Percentiles rank a stretch among this genome's conserved stretches.
phyloP scores from a whole-genome alignment of 257 asterid species.

The Solanum virginianum region DNA sequence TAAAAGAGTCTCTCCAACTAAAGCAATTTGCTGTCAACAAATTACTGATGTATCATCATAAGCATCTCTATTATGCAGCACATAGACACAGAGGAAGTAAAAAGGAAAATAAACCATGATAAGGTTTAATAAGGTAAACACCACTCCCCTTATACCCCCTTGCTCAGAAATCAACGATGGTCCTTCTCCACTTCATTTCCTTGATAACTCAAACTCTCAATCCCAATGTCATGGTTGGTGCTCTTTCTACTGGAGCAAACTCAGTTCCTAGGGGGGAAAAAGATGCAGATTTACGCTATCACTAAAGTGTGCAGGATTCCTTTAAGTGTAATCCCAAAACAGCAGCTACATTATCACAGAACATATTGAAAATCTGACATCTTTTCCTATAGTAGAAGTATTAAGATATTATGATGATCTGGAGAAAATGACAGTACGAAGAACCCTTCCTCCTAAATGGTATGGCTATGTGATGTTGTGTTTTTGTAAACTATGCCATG shows the following conservation, averaged over 20 bases:
- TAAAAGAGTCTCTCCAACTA: background rate
- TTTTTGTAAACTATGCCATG: background rate
- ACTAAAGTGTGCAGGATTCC: background rate
- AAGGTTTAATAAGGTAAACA: background rate
- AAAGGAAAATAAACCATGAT: background rate
- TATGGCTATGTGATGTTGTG: background rate
- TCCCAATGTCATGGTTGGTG: background rate
- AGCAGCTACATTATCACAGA: background rate
- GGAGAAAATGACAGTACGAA: background rate
- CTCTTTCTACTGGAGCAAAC: background rate
- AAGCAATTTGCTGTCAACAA: background rate
- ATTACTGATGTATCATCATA: background rate
- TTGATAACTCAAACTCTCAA: background rate
- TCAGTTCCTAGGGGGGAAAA: background rate
- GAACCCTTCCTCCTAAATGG: background rate
- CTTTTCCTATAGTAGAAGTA: background rate
- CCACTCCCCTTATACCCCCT: background rate
- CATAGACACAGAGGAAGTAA: background rate
- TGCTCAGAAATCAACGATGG: background rate
- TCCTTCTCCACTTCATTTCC: background rate
- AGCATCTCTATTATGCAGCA: background rate
- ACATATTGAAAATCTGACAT: background rate
- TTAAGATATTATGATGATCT: background rate
- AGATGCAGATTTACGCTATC: background rate
- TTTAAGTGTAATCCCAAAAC: background rate